Conservation (phyloP, 345 rosid species). For the Iberis pinnata region DNA sequence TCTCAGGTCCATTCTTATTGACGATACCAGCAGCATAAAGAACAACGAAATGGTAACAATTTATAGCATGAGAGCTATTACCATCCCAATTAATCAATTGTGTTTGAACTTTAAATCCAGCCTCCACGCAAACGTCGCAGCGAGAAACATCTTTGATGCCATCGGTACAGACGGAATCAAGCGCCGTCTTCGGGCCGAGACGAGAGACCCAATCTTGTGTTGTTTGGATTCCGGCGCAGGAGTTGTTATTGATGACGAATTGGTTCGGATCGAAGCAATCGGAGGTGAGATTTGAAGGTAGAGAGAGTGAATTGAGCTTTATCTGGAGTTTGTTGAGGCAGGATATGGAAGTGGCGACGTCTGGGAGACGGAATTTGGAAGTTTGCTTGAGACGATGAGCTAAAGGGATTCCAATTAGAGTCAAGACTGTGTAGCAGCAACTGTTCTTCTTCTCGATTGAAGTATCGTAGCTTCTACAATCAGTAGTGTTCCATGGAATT, state of each 20-base stretch:
- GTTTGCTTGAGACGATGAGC: conserved; percentile 56
- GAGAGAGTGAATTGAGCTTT: conserved; percentile 45
- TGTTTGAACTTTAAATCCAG: conserved; percentile 45
- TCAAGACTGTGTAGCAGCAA: conserved; percentile 50
- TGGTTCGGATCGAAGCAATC: conserved; percentile 52
- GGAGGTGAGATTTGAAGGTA: conserved; percentile 41
- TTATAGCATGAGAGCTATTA: conserved; percentile 33
- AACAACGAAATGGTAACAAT: conserved; percentile 57
- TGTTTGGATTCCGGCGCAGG: conserved; percentile 52
- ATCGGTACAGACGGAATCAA: conserved; percentile 53
- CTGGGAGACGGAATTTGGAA: conserved; percentile 50
- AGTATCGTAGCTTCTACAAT: conserved; percentile 33
- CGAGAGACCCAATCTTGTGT: conserved; percentile 49
- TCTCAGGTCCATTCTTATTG: conserved; percentile 70
- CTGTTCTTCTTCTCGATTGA: conserved; percentile 11
- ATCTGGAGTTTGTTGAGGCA: conserved; percentile 57
- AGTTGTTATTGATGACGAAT: conserved; percentile 38
- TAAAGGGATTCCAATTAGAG: conserved; percentile 51
- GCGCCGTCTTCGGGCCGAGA: conserved; percentile 42
- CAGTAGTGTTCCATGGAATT: conserved; percentile 63
- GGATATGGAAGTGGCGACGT: conserved; percentile 44
- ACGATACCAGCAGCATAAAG: conserved; percentile 78
- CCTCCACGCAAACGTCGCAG: conserved; percentile 59
- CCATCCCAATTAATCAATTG: conserved; percentile 41
- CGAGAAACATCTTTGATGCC: conserved; percentile 49